These are phyloP conservation scores for Wickerhamiella musiphila DNA, from an alignment of 805 yeast genomes.

Conservation along the genomic window DNA sequence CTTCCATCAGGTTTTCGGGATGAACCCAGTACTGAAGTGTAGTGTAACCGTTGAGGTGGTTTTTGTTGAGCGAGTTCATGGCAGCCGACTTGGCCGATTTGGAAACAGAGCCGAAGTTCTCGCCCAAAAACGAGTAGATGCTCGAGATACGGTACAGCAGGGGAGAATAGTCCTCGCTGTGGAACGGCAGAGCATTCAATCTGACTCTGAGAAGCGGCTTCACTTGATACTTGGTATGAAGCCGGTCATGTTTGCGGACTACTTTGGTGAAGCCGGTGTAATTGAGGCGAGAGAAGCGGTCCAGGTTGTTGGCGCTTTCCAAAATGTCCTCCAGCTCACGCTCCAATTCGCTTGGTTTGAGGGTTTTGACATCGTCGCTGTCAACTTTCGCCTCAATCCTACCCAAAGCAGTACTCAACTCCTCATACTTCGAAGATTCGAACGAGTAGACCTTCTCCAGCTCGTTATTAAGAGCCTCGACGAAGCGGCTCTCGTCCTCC, in stretches of 20 bases:
- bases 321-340: slow-evolving; percentile 54
- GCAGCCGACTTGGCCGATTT: slow-evolving; percentile 18
- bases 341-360: slow-evolving; percentile 45
- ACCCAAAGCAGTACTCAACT: slow-evolving; percentile 45
- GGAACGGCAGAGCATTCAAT: slow-evolving; percentile 73
- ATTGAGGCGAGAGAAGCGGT: slow-evolving; percentile 77
- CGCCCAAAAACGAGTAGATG: slow-evolving; percentile 66
- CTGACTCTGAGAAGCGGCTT: slow-evolving; percentile 79
- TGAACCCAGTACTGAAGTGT: slow-evolving; percentile 90
- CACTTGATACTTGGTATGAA: slow-evolving; percentile 78
- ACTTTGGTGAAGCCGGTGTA: slow-evolving; percentile 90
- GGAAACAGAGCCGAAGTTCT: slow-evolving; percentile 34
- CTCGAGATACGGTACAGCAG: slow-evolving; percentile 60
- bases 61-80: slow-evolving; percentile 17
- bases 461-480: slow-evolving; percentile 59
- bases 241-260: slow-evolving; percentile 87
- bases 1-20: slow-evolving; percentile 94
- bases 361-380: slow-evolving; percentile 17
- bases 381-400: slow-evolving; percentile 45
- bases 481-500: slow-evolving; percentile 65
- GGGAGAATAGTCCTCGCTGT: slow-evolving; percentile 89
- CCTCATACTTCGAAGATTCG: slow-evolving; percentile 53
- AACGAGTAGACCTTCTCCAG: slow-evolving; percentile 86
- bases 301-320: slow-evolving; percentile 65
- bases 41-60: slow-evolving; percentile 23